Conservation (phyloP, 2,329 filamentous ascomycete species). For the Calonectria montana region DNA sequence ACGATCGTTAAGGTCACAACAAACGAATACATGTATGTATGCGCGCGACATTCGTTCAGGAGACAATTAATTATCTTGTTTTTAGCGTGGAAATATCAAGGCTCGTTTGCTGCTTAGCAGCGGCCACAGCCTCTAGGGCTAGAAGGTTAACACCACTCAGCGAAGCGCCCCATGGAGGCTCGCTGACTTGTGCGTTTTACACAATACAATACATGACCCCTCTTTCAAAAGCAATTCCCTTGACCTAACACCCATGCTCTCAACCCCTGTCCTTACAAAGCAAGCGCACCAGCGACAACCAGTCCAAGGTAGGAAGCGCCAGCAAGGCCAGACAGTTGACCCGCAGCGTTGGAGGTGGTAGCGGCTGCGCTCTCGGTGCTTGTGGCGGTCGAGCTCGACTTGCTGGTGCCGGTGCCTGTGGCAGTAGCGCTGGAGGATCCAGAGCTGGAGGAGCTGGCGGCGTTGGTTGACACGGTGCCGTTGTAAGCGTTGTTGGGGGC, state of each 20-base stretch:
- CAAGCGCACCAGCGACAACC: not conserved
- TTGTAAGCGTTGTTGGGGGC: slow-evolving; percentile 26
- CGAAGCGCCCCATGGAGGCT: no score
- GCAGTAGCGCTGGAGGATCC: not conserved
- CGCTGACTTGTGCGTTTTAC: no score
- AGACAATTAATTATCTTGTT: not conserved
- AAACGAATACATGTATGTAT: not conserved
- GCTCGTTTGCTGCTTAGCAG: no score
- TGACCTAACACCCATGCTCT: no score
- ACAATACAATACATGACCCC: no score
- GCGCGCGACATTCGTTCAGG: not conserved
- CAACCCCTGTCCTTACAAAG: not conserved
- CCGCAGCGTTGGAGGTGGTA: not conserved
- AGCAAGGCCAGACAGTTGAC: not conserved
- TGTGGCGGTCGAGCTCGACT: not conserved
- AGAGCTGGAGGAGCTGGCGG: not conserved
- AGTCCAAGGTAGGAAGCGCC: not conserved
- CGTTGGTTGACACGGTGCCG: slow-evolving; percentile 15
- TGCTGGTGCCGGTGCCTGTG: not conserved
- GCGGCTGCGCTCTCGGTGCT: not conserved
- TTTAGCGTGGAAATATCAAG: no score
- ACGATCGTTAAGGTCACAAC: not conserved
- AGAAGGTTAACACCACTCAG: no score
- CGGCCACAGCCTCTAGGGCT: no score
- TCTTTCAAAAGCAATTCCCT: no score